These are phyloP conservation scores for Hydnomerulius pinastri DNA, from an alignment of 768 basidiomycete genomes.

Conservation along the genomic window DNA sequence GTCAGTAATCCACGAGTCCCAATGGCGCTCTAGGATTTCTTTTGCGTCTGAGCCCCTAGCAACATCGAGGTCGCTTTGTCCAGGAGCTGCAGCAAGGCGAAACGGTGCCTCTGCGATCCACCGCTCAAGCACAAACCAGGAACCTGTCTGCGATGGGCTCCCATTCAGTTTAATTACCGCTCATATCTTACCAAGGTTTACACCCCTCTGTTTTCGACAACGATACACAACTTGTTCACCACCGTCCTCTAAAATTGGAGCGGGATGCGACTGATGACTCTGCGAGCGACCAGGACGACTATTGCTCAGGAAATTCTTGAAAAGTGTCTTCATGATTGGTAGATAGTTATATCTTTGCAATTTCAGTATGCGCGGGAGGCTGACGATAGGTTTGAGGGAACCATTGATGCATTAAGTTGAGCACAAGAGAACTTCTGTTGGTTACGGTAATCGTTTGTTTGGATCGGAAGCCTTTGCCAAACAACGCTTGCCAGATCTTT, in stretches of 20 bases:
- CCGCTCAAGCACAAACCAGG: conserved; percentile 77
- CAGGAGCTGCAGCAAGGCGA: conserved; percentile 49
- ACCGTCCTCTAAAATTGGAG: conserved; percentile 7
- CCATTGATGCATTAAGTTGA: not conserved
- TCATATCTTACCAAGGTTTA: conserved; percentile 65
- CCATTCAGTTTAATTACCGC: conserved; percentile 3
- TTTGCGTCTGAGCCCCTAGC: conserved; percentile 54
- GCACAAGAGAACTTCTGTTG: too few species aligned
- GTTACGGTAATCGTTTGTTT: conserved; percentile 11
- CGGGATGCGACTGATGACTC: not conserved
- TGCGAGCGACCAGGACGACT: conserved; percentile 6
- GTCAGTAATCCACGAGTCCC: conserved; percentile 56
- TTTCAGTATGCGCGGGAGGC: not conserved
- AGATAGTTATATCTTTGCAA: not conserved
- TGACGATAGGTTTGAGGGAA: not conserved
- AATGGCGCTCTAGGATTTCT: conserved; percentile 44
- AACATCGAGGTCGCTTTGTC: conserved; percentile 70
- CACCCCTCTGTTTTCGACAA: conserved; percentile 76
- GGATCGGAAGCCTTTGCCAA: conserved; percentile 13
- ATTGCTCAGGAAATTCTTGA: conserved; percentile 19
- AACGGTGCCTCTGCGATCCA: conserved; percentile 73
- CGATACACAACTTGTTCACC: conserved; percentile 40
- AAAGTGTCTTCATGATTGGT: not conserved
- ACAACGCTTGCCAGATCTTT: conserved; percentile 6
- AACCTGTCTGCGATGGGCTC: conserved; percentile 44